Base-by-base conservation (phyloP, 495 filamentous ascomycete species). In the Tetracladium setigerum region DNA sequence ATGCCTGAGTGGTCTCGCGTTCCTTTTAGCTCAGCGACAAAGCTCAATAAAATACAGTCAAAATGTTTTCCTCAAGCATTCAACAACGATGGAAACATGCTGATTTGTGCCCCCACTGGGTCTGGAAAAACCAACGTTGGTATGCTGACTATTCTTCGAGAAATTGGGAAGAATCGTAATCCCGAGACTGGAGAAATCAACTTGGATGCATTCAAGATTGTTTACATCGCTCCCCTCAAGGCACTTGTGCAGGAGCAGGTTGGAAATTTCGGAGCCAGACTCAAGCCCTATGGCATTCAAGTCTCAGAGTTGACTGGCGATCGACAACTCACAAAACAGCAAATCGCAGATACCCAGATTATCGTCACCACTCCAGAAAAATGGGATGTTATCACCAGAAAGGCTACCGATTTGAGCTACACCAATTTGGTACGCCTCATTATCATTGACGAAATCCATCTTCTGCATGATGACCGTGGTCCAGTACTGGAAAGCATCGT, bases 281-380 rank as follows among this genome's bases (percentile, higher is more conserved):
- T 99, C 12, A 86, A 87, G 59, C 82, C 88, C 3, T 96, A 90
- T 50, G 92, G 92, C 27, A 87, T 99, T 64, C 83, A 77, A 56
- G 92, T 97, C 4, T 78, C 90, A 6, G 92, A 99, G 62, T 71
- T 99, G 48, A 97, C 92, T 49, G 92, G 92, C 63, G 92, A 99
- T 67, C 86, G 92, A 17, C 94, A 97, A 60, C 88, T 99, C 63
- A 97, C 92, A 31, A 99, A 99, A 64, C 89, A 95, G 61, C 92
- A 97, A 67, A 96, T 99, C 49, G 79, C 88, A 19, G 94, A 99
- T 55, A 97, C 92, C 6, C 92, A 99, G 61, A 83, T 99, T 56
- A 99, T 99, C 57, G 90, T 99, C 37, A 99, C 92, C 2, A 99
- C 92, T 0, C 92, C 92, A 9, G 92, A 99, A 62, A 99, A 99